Evolutionary conservation across 768 basidiomycete species (phyloP), one percentile per base, ranked within the genome.

Genomic region (Melanogaster broomeanus): DNA sequence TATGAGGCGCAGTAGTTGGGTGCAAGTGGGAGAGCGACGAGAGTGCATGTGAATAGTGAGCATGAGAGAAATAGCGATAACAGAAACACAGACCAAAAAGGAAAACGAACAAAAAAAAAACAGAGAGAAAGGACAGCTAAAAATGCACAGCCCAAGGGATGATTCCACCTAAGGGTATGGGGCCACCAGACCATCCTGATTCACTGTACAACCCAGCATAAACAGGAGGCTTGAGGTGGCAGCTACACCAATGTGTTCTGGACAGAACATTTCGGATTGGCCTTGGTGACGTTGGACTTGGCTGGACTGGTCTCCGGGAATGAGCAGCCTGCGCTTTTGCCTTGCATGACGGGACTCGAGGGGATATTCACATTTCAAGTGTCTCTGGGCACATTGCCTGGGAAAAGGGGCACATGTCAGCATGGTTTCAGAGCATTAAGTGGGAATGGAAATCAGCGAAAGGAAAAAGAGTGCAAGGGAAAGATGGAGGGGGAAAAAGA

Each of bases 311-410:
- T 51, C 60, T 19, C 69, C 63, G 16, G 67, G 69, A 30, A 71
- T 33, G 31, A 71, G 61, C 71, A 70, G 64, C 64, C 59, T 40
- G 67, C 72, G 67, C 61, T 71, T 72, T 45, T 84, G 76, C 77
- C 85, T 81, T 10, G 87, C 88, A 16, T 87, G 77, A 31, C 85
- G 76, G 58, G 85, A 88, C 66, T 85, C 85, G 7, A 74, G 67
- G 1, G 88, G 88, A 58, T 87, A 89, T 60, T 84, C 84, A 64
- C 88, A 90, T 50, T 74, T 79, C 42, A 88, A 78, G 25, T 80
- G 79, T 22, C 88, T 81, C 38, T 85, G 77, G 45, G 80, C 80
- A 61, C 88, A 90, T 73, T 90, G 88, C 66, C 88, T 90, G 63
- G 43, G 52, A 57, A 61, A 57, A 64, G 40, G 37, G 25, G 60